A percentile compares a stretch with the other conserved stretches of the same genome.
These are phyloP conservation scores for Gastrolobium bilobum DNA, from an alignment of 306 rosid genomes.

Conservation along the genomic window DNA sequence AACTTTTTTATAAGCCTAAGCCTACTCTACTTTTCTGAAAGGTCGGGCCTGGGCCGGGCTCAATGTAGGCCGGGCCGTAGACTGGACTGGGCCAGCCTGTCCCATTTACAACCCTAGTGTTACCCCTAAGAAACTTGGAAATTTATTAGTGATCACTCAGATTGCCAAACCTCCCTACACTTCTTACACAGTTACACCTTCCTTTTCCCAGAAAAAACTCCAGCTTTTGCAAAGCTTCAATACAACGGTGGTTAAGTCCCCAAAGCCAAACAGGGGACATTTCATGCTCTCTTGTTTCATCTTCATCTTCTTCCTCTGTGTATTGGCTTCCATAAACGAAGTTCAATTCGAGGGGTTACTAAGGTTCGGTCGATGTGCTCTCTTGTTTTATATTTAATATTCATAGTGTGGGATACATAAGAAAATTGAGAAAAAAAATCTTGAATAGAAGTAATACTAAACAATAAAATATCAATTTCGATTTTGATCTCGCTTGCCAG, in stretches of 20 bases:
- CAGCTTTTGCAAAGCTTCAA: not conserved
- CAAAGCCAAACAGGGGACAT: conserved; percentile 53
- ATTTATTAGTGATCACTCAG: conserved; percentile 42
- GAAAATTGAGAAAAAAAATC: no score
- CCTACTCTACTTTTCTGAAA: no score
- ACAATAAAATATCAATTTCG: no score
- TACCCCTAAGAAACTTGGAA: conserved; percentile 55
- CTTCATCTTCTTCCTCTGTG: conserved; percentile 73
- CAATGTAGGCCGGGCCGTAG: no score
- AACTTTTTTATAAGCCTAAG: no score
- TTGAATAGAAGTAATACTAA: no score
- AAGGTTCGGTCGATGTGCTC: conserved; percentile 57
- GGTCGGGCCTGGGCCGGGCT: no score
- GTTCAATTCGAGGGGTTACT: conserved; percentile 58
- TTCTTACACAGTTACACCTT: not conserved
- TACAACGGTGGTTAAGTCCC: conserved; percentile 44
- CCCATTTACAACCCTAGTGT: no score
- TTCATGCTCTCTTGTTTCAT: conserved; percentile 63
- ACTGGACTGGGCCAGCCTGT: no score
- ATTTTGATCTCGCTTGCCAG: no score
- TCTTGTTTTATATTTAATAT: no score
- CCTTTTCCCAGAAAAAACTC: not conserved
- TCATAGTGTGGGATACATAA: no score
- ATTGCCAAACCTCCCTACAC: not conserved
- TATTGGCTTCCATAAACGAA: conserved; percentile 77